Evolutionary conservation across 164 flowering plant genomes (phyloP), one percentile per base, ranked within the genome.

Genomic region (Cinnamomum chago): DNA sequence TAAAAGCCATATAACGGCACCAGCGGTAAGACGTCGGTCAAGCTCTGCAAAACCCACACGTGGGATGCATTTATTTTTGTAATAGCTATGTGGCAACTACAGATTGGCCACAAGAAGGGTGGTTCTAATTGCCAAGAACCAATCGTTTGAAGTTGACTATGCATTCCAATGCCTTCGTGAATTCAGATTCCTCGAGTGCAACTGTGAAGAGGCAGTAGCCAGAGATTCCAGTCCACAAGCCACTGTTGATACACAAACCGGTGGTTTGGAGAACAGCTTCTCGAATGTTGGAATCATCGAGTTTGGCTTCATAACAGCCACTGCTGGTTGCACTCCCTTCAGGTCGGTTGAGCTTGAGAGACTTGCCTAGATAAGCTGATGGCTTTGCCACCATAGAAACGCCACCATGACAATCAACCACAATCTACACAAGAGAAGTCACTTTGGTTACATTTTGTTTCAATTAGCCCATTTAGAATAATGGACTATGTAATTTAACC

Each of bases 351-450:
- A 88, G 72, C 80, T 79, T 87, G n/a, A 90, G 67, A 2, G 73
- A 77, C 80, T 87, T 92, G 71, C 88, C 88, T 17, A 89, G 79
- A 72, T 86, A 86, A 18, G 90, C 85, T 67, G 89, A 81, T 52
- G 99, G 98, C 81, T 88, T 93, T 71, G 99, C 99, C 66, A 93
- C 87, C 87, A 93, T 79, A 0, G 99, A 95, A 25, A 90, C 80
- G 58, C 98, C 99, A 40, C 86, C 90, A 50, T 73, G 27, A 76
- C 92, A 77, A 58, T 84, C 85, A 9, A 93, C 58, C 73, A 89
- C 94, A 9, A n/a, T n/a, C n/a, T n/a, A n/a, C n/a, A n/a, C n/a
- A n/a, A n/a, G n/a, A n/a, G n/a, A n/a, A n/a, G n/a, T n/a, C n/a
- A n/a, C n/a, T n/a, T n/a, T n/a, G n/a, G n/a, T n/a, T n/a, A n/a